These are phyloP conservation scores for Piper betle DNA, from an alignment of 164 flowering plant species.

Conservation along the genomic window DNA sequence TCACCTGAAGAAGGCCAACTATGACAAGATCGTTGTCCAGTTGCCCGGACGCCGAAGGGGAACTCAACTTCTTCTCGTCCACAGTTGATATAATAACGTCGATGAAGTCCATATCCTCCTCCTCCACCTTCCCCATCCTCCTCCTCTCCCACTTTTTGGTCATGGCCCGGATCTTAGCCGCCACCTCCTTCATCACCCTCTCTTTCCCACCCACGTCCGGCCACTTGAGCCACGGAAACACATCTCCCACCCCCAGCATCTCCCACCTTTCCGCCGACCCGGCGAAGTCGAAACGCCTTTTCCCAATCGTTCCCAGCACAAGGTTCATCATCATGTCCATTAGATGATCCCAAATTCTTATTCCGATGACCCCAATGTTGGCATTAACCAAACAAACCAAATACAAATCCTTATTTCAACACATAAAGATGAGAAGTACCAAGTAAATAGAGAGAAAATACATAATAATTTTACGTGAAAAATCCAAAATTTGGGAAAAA, in stretches of 20 bases:
- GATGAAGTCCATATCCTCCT: neutral
- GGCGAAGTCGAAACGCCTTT: neutral
- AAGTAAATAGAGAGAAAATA: too few relatives aligned
- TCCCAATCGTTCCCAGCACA: constrained; percentile 2
- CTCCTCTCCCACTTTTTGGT: constrained; percentile 7
- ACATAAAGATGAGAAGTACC: too few relatives aligned
- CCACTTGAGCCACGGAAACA: constrained; percentile 17
- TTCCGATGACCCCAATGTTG: neutral
- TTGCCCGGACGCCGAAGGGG: neutral
- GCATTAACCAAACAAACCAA: too few relatives aligned
- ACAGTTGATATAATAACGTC: neutral
- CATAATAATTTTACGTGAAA: too few relatives aligned
- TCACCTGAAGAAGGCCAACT: neutral
- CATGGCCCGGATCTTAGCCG: neutral
- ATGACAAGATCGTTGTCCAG: neutral
- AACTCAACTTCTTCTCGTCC: neutral
- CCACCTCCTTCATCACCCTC: constrained; percentile 4
- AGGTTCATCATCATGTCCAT: neutral
- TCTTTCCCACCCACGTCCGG: constrained; percentile 11
- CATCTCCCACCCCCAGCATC: constrained; percentile 10
- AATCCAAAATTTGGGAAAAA: too few relatives aligned
- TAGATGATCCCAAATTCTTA: neutral
- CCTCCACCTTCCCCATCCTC: constrained; percentile 10
- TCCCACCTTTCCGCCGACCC: neutral
- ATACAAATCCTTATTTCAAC: too few relatives aligned